Percentiles rank a stretch among this genome's conserved stretches.
phyloP scores from a whole-genome alignment of 2,329 filamentous ascomycete genomes.

The Aspergillus eucalypticola region DNA sequence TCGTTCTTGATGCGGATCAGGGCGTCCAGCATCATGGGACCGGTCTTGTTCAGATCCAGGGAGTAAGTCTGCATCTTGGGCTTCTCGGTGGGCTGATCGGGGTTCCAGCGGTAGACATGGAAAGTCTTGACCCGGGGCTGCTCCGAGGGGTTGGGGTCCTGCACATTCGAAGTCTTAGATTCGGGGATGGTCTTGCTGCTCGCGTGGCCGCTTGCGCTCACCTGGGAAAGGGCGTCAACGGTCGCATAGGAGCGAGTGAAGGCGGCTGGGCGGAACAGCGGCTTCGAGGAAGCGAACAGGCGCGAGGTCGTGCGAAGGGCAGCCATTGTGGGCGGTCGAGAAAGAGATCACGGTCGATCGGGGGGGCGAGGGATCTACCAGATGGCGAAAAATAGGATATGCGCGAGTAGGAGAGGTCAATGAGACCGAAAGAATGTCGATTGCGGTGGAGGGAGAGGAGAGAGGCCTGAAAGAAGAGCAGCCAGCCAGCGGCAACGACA shows the following conservation, averaged over 20 bases:
- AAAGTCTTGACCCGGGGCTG: slow-evolving; percentile 81
- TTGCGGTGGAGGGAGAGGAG: slow-evolving; percentile 15
- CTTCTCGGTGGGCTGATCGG: slow-evolving; percentile 88
- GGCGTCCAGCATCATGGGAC: slow-evolving; percentile 96
- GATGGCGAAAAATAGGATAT: slow-evolving; percentile 7
- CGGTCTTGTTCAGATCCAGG: slow-evolving; percentile 97
- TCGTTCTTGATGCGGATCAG: slow-evolving; percentile 99
- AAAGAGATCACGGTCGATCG: slow-evolving; percentile 15
- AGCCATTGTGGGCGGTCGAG: slow-evolving; percentile 42
- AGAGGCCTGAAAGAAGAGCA: slow-evolving; percentile 12
- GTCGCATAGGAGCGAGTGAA: slow-evolving; percentile 51
- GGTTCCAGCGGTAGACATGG: slow-evolving; percentile 99
- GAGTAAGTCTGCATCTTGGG: slow-evolving; percentile 94
- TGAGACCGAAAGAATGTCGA: slow-evolving; percentile 2
- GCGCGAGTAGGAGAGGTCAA: slow-evolving; percentile 1
- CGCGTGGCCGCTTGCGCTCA: slow-evolving; percentile 30
- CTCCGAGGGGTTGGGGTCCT: slow-evolving; percentile 60
- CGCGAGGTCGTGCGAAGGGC: slow-evolving; percentile 52
- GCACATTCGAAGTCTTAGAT: slow-evolving; percentile 60
- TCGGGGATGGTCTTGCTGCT: slow-evolving; percentile 42
- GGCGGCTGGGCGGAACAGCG: slow-evolving; percentile 44
- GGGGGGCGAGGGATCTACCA: slow-evolving; percentile 10
- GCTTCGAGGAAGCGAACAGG: slow-evolving; percentile 45
- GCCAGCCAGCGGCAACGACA: slow-evolving; percentile 24
- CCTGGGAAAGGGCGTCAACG: slow-evolving; percentile 39